A percentile compares a stretch with the other conserved stretches of the same genome.
Conservation (phyloP, 176 grass and related monocot genomes). For the Leersia perrieri region DNA sequence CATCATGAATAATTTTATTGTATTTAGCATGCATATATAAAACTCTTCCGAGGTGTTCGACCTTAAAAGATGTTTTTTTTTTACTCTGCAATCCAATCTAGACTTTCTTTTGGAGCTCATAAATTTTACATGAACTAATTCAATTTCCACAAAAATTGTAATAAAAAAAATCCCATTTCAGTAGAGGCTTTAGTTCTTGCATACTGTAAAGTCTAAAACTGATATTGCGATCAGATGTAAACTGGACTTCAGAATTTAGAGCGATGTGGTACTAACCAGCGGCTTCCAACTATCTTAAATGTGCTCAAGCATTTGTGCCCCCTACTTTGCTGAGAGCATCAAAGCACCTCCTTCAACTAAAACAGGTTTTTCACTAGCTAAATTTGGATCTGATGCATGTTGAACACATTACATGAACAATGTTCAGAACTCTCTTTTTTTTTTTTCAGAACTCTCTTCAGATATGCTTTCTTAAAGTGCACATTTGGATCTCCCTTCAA, state of each 20-base stretch:
- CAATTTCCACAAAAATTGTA: too few species aligned
- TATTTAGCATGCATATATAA: background rate
- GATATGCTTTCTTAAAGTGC: background rate
- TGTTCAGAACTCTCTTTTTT: background rate
- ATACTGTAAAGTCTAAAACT: background rate
- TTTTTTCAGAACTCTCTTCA: background rate
- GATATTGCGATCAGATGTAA: background rate
- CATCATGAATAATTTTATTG: conserved; percentile 13
- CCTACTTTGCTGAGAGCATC: background rate
- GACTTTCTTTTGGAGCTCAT: too few species aligned
- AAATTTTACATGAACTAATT: too few species aligned
- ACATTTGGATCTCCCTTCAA: background rate
- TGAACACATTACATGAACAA: background rate
- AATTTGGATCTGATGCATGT: background rate
- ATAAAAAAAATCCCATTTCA: too few species aligned
- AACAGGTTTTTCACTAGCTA: background rate
- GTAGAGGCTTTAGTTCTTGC: too few species aligned
- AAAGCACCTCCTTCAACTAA: background rate
- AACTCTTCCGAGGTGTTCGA: background rate
- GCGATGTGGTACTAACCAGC: background rate
- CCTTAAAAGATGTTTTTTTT: background rate
- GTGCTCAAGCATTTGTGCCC: background rate
- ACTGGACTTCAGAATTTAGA: background rate
- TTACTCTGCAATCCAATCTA: too few species aligned
- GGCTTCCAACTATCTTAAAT: background rate